Evolutionary conservation across 805 yeast genomes (phyloP), one percentile per base, ranked within the genome.

Genomic region (Myxozyma melibiosi): DNA sequence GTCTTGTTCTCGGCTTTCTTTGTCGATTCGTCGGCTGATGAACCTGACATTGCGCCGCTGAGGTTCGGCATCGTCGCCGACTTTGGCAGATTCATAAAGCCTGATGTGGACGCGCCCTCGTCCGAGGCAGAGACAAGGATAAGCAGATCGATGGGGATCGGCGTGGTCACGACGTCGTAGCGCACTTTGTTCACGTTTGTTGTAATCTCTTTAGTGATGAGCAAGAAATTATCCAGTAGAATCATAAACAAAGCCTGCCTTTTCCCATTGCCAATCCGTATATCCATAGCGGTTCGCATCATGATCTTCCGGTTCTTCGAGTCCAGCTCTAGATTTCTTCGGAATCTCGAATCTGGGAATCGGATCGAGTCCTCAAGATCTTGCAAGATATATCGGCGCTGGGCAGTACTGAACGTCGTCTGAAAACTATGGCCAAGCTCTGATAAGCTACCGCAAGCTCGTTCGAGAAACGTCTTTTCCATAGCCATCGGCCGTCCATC

Each of bases 201-300:
- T 35, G 66, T 66, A 51, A 57, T 16, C n/a, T 43, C 76, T 31
- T 72, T 73, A 6, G 76, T 68, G 24, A 75, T 55, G 2, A 74
- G 67, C 42, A 89, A 71, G 64, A 78, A 87, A 66, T 89, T 87
- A 67, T 89, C 96, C 51, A 89, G 71, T 28, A 89, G 71, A 18
- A 88, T 80, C 24, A 86, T 65, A 62, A 81, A 76, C 1, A 75
- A 16, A 11, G 45, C 9, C 16, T 42, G 49, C 33, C 47, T 37
- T 28, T 18, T 43, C n/a, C 37, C 52, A 13, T 37, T 30, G 14
- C 38, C 27, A 3, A 30, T 14, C n/a, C 85, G 76, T 1, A 74
- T 65, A 16, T 39, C 50, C 16, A 86, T 78, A 25, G 78, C 79
- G 0, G 90, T 94, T 9, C 84, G 73, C 61, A 75, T 75, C 43